Evolutionary conservation across 176 grass and related monocot genomes (phyloP), one percentile per base, ranked within the genome.

Genomic region (Oryza glumipatula): DNA sequence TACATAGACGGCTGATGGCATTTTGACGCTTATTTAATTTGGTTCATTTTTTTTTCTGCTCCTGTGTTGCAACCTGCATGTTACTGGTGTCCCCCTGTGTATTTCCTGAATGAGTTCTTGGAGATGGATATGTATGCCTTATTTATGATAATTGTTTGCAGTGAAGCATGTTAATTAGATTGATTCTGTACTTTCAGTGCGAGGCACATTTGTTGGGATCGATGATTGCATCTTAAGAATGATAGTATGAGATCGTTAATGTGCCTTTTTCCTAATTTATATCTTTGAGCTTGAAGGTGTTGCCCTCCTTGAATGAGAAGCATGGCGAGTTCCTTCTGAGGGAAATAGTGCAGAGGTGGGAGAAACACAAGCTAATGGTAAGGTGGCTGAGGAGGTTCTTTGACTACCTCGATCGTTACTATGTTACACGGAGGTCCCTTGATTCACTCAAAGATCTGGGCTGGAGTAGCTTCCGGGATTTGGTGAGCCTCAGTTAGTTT

Each of bases 261-360:
- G 7, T 65, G 38, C 9, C 2, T 15, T 13, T 47, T 75, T 73
- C 32, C 11, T 52, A 52, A 52, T 52, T 52, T 52, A 52, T 52
- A 5, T 52, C 4, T 52, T 16, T 52, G 49, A 52, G 16, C 4
- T 44, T 52, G 61, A 38, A 94, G 88, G 65, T 94, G 21, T 73
- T 94, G 45, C 92, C 88, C 23, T 74, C 83, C 67, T 51, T 94
- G 78, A 88, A 21, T 43, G 88, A 83, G 54, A 94, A 90, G 70
- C 83, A 86, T 12, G 85, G 87, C 23, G 86, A 91, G 56, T 83
- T 86, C 79, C 63, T 91, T 46, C 19, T 91, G 46, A 90, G 86
- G 61, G 92, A 94, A 77, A 38, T 88, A 1, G 82, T 88, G n/a
- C 88, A 84, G 74, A 86, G 79, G 71, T 94, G 88, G 88, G 56